phyloP scores from a whole-genome alignment of 208 protist genomes.

The Naegleria fowleri region DNA sequence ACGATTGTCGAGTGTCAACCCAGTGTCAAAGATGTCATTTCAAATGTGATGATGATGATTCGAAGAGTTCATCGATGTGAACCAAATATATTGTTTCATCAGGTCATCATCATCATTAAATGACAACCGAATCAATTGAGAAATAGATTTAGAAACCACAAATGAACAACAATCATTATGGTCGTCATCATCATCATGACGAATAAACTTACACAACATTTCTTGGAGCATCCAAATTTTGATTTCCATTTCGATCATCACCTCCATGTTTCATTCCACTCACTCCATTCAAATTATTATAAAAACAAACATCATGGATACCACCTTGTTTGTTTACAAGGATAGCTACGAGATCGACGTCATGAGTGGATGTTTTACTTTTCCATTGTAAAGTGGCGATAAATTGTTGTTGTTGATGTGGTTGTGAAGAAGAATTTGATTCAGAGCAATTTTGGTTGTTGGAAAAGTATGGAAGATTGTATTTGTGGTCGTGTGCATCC shows the following conservation, averaged over 20 bases:
- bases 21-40: too few species aligned
- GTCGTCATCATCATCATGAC: neutral
- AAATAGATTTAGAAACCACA: too few species aligned
- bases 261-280: neutral
- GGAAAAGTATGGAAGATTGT: neutral
- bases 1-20: too few species aligned
- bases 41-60: too few species aligned
- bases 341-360: neutral
- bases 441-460: neutral
- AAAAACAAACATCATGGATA: conserved; percentile 1
- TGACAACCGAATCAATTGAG: too few species aligned
- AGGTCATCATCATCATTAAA: too few species aligned
- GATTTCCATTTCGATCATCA: neutral
- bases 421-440: neutral
- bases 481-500: neutral
- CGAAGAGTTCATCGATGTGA: too few species aligned
- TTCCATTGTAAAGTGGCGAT: neutral
- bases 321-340: neutral
- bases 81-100: too few species aligned
- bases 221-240: neutral
- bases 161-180: too few species aligned
- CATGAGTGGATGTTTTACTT: neutral
- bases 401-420: neutral
- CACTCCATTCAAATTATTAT: neutral
- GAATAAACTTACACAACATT: neutral